Evolutionary conservation across 2,329 filamentous ascomycete species (phyloP).

Genomic region (Colletotrichum siamense): DNA sequence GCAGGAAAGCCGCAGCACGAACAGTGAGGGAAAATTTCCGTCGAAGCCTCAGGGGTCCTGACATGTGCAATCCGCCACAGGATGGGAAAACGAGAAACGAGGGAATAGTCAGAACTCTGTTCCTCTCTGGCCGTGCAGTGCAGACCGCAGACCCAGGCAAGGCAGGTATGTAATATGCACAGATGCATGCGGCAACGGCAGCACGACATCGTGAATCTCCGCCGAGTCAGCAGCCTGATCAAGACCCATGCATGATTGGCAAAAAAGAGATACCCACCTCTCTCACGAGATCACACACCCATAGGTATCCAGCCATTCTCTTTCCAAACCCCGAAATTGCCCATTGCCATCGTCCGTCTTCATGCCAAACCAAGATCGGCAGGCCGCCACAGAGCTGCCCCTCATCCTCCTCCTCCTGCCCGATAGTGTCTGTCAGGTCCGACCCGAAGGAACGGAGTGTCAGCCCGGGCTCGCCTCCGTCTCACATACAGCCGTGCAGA

Average conservation of each 20-base stretch:
- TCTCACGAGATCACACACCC: background rate
- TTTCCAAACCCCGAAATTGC: conserved; percentile 1
- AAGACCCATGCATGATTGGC: background rate
- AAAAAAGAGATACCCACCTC: background rate
- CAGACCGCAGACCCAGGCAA: background rate
- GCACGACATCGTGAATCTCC: conserved; percentile 22
- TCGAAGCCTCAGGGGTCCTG: background rate
- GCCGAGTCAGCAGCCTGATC: conserved; percentile 8
- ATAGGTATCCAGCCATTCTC: background rate
- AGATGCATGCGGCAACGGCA: background rate
- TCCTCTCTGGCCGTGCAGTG: background rate
- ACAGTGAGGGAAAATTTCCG: background rate
- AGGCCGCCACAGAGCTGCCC: background rate
- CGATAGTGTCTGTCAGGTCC: background rate
- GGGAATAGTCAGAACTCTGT: conserved; percentile 10
- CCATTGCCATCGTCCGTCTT: background rate
- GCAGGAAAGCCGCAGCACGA: background rate
- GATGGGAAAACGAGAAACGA: background rate
- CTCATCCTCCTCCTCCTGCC: background rate
- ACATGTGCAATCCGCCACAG: background rate
- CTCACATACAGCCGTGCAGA: background rate
- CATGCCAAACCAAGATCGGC: background rate
- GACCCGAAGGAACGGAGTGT: background rate
- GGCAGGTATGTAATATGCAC: background rate
- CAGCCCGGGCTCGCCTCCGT: background rate